Evolutionary conservation across 2,329 filamentous ascomycete species (phyloP).

Genomic region (Coniochaeta sp.): DNA sequence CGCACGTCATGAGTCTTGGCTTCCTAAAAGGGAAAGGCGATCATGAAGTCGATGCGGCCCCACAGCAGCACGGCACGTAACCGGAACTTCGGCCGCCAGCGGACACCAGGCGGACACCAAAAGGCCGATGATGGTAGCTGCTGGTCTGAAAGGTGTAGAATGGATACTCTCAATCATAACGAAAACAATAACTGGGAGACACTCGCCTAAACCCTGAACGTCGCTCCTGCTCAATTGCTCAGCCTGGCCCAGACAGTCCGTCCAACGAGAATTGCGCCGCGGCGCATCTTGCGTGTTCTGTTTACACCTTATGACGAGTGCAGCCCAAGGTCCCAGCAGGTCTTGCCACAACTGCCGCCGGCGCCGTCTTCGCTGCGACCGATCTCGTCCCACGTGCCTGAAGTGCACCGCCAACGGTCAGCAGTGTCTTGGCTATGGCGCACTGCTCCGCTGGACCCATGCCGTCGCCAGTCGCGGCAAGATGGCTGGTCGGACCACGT

Average conservation of each 20-base stretch:
- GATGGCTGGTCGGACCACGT: constrained; percentile 19
- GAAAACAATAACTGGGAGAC: neutral
- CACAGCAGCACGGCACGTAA: too few relatives aligned
- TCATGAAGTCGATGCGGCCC: neutral
- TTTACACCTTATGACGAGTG: constrained; percentile 2
- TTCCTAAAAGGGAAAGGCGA: constrained; percentile 3
- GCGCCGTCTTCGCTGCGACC: constrained; percentile 53
- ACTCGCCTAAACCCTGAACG: neutral
- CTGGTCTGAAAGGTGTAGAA: too few relatives aligned
- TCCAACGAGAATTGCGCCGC: neutral
- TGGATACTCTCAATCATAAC: too few relatives aligned
- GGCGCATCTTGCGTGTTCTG: constrained; percentile 2
- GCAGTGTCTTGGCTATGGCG: constrained; percentile 55
- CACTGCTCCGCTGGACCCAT: constrained; percentile 46
- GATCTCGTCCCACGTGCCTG: constrained; percentile 49
- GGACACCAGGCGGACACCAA: too few relatives aligned
- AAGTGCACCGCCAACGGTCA: constrained; percentile 49
- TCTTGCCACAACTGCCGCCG: constrained; percentile 56
- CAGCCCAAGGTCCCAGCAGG: constrained; percentile 16
- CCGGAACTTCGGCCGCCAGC: too few relatives aligned
- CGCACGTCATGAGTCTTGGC: constrained; percentile 3
- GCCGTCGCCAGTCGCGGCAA: constrained; percentile 42
- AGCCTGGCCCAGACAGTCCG: neutral
- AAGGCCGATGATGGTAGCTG: too few relatives aligned
- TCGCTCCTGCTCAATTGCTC: too few relatives aligned